Percentiles rank a stretch among this genome's conserved stretches.
These are phyloP conservation scores for Harringtonia lauricola DNA, from an alignment of 2,329 filamentous ascomycete species.

Conservation along the genomic window DNA sequence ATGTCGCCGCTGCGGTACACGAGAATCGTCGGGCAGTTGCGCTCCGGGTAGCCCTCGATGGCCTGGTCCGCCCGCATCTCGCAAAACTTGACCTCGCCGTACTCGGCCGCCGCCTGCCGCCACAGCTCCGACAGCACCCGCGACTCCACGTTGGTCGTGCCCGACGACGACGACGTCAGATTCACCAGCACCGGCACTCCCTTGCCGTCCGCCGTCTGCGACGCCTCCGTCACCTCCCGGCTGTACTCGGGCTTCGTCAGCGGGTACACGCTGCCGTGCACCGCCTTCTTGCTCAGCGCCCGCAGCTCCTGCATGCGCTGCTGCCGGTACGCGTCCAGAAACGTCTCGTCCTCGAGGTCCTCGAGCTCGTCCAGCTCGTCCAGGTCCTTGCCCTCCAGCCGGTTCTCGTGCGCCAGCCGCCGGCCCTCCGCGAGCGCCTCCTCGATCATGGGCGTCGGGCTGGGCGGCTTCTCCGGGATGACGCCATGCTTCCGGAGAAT, in stretches of 20 bases:
- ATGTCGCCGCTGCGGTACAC: constrained; percentile 92
- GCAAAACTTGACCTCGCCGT: constrained; percentile 94
- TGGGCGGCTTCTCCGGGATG: constrained; percentile 95
- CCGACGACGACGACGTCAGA: constrained; percentile 62
- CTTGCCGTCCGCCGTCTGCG: constrained; percentile 27
- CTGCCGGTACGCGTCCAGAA: constrained; percentile 77
- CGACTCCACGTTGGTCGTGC: constrained; percentile 78
- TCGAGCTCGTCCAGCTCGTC: constrained; percentile 91
- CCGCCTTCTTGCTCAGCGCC: constrained; percentile 60
- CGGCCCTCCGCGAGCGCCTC: constrained; percentile 82
- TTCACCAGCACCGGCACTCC: constrained; percentile 64
- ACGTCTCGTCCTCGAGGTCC: constrained; percentile 89
- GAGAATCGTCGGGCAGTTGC: constrained; percentile 87
- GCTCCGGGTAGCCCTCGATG: constrained; percentile 92
- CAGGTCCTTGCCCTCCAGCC: constrained; percentile 85
- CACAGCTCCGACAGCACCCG: constrained; percentile 75
- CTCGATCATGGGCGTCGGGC: constrained; percentile 90
- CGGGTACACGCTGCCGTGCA: constrained; percentile 87
- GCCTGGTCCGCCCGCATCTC: constrained; percentile 87
- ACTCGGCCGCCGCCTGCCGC: constrained; percentile 72
- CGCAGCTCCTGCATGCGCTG: constrained; percentile 79
- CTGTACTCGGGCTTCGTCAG: constrained; percentile 91
- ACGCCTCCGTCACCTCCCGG: constrained; percentile 84
- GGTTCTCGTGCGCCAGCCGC: constrained; percentile 77
- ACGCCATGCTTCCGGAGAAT: constrained; percentile 94